Evolutionary conservation across 2,329 filamentous ascomycete genomes (phyloP).

Genomic region (Hypoxylon sp.): DNA sequence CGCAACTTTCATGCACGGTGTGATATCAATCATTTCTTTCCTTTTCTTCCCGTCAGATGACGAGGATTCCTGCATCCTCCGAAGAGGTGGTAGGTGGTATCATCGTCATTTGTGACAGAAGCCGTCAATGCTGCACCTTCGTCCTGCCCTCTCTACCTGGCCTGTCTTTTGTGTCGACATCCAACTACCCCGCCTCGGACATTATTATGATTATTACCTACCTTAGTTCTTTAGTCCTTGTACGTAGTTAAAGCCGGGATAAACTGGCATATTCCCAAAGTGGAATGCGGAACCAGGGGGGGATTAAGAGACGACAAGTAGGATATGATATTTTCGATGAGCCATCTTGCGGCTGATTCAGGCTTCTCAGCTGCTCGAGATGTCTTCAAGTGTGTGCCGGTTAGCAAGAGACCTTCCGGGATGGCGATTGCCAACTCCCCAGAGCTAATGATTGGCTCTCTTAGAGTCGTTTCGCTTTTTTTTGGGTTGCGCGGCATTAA

Average conservation of each 20-base stretch:
- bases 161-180: conserved; percentile 39
- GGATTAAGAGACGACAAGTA: conserved; percentile 29
- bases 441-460: conserved; percentile 42
- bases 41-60: conserved; percentile 49
- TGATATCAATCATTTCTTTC: conserved; percentile 35
- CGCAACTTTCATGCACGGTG: conserved; percentile 46
- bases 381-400: conserved; percentile 34
- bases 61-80: conserved; percentile 48
- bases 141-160: conserved; percentile 24
- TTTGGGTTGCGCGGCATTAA: conserved; percentile 49
- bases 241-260: conserved; percentile 40
- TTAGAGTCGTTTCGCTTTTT: conserved; percentile 36
- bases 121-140: conserved; percentile 38
- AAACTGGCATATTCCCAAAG: conserved; percentile 42
- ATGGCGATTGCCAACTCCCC: conserved; percentile 37
- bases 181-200: conserved; percentile 49
- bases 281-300: conserved; percentile 36
- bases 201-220: conserved; percentile 43
- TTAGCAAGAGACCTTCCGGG: conserved; percentile 37
- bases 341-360: conserved; percentile 45
- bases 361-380: conserved; percentile 43
- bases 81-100: conserved; percentile 48
- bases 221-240: conserved; percentile 35
- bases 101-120: conserved; percentile 49
- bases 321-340: conserved; percentile 35